A percentile compares a stretch with the other conserved stretches of the same genome.
Conservation (phyloP, 2,329 filamentous ascomycete genomes). For the Lasiodiplodia sp. region DNA sequence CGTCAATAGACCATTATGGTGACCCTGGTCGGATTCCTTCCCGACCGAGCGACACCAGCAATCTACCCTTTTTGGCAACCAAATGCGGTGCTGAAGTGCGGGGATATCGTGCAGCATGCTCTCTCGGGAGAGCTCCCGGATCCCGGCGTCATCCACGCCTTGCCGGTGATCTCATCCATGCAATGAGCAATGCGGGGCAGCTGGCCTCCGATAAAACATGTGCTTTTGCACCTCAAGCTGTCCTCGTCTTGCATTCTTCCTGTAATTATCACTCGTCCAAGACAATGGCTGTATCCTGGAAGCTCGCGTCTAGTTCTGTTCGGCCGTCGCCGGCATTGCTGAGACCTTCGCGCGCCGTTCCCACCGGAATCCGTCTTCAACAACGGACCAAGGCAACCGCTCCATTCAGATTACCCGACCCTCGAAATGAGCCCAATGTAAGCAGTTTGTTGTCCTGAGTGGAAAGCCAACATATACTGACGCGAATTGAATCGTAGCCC, state of each 20-base stretch:
- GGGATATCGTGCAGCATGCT: neutral
- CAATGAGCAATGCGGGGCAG: neutral
- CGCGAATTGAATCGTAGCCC: slow-evolving; percentile 24
- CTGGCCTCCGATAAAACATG: slow-evolving; percentile 8
- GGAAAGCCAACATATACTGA: neutral
- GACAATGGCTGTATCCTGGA: slow-evolving; percentile 33
- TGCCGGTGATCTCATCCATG: slow-evolving; percentile 14
- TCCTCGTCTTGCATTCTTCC: neutral
- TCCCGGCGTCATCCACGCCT: neutral
- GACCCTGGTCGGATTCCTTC: neutral
- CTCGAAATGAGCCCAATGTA: slow-evolving; percentile 41
- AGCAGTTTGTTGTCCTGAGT: neutral
- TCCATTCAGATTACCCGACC: slow-evolving; percentile 40
- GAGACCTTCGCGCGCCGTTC: neutral
- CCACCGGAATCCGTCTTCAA: slow-evolving; percentile 31
- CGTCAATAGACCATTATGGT: neutral
- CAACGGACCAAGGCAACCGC: slow-evolving; percentile 39
- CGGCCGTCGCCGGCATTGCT: slow-evolving; percentile 27
- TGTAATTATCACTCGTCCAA: neutral
- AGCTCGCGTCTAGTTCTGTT: slow-evolving; percentile 32
- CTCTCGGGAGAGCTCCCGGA: slow-evolving; percentile 15
- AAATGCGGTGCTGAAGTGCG: neutral
- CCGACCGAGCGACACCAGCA: neutral
- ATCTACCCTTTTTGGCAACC: neutral
- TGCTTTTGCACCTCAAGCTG: neutral